Base-by-base conservation (phyloP, 768 basidiomycete species). In the Phaeotremella fagi region DNA sequence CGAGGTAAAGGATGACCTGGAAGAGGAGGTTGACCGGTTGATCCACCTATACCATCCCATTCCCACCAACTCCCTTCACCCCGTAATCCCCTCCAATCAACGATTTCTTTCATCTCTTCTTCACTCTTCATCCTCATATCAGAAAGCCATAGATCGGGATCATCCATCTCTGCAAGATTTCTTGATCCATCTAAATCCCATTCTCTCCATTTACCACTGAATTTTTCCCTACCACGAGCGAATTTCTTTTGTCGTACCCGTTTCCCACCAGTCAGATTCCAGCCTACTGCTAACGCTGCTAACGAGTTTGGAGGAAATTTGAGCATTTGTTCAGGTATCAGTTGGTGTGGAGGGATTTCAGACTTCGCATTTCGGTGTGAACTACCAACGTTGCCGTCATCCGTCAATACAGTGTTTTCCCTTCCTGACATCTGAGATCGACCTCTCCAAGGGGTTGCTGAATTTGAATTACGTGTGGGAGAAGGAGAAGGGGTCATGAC, bases 251-350 rank as follows among this genome's bases (percentile, higher is more conserved):
- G 52, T 18, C 67, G 61, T 3, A 66, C 50, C 20, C 63, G 43
- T 43, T 57, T 62, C 1, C 73, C 73, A 7, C 73, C 73, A 12
- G 61, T 70, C 22, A 66, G 22, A 33, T 68, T 65, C 63, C 63
- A 74, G 11, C 69, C 73, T 4, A 74, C 68, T 2, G 68, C 63
- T 2, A 59, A 42, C 11, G 68, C 68, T 7, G 52, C 38, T 4
- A 61, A 51, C 7, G 67, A 64, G 33, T 66, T 70, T 1, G 69
- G 66, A 3, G 73, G 69, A 44, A 52, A 69, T 16, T 54, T 37
- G 1, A 74, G 60, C 73, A 74, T 72, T 27, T 65, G 57, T 27
- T 70, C 63, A 4, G 72, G 72, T 16, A 74, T 70, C 14, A 56
- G 41, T 9, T 52, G 43, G 2, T 55, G 20, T 0, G 72, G 64